These are phyloP conservation scores for Cokeromyces recurvatus DNA, from an alignment of 371 early-diverging fungal genomes.

Conservation along the genomic window DNA sequence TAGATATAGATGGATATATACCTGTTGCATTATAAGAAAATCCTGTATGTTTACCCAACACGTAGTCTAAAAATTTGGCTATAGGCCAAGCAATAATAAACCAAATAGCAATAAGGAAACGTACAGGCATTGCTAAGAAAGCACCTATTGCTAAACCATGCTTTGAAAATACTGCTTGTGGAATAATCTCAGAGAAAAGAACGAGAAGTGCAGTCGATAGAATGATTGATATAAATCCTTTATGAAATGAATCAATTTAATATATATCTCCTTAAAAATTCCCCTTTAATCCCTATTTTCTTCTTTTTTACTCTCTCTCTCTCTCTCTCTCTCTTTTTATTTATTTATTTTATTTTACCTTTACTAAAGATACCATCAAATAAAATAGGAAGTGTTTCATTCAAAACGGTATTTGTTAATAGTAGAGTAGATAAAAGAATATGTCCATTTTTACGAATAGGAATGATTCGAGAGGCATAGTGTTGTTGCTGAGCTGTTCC, in stretches of 20 bases:
- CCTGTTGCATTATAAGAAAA: slow-evolving; percentile 61
- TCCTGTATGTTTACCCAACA: slow-evolving; percentile 71
- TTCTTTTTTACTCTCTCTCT: no score
- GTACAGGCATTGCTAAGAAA: slow-evolving; percentile 71
- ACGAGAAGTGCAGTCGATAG: slow-evolving; percentile 74
- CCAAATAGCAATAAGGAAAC: slow-evolving; percentile 57
- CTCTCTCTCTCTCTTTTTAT: not conserved
- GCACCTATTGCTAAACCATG: slow-evolving; percentile 81
- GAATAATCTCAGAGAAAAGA: slow-evolving; percentile 85
- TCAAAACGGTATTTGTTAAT: slow-evolving; percentile 75
- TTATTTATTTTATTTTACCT: slow-evolving; percentile 21
- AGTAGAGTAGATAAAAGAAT: slow-evolving; percentile 74
- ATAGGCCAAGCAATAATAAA: slow-evolving; percentile 78
- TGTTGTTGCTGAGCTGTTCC: slow-evolving; percentile 57
- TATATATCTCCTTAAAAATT: no score
- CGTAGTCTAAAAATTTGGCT: slow-evolving; percentile 65
- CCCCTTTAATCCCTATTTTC: no score
- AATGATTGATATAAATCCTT: slow-evolving; percentile 70
- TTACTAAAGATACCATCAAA: slow-evolving; percentile 60
- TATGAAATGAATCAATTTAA: no score
- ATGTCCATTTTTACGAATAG: slow-evolving; percentile 74
- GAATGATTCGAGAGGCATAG: slow-evolving; percentile 70
- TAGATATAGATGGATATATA: slow-evolving; percentile 6
- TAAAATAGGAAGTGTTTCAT: slow-evolving; percentile 82
- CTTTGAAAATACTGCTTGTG: slow-evolving; percentile 79